A percentile compares a stretch with the other conserved stretches of the same genome.
Conservation (phyloP, 202 grass and related monocot genomes). For the Schoenoplectus tabernaemontani region DNA sequence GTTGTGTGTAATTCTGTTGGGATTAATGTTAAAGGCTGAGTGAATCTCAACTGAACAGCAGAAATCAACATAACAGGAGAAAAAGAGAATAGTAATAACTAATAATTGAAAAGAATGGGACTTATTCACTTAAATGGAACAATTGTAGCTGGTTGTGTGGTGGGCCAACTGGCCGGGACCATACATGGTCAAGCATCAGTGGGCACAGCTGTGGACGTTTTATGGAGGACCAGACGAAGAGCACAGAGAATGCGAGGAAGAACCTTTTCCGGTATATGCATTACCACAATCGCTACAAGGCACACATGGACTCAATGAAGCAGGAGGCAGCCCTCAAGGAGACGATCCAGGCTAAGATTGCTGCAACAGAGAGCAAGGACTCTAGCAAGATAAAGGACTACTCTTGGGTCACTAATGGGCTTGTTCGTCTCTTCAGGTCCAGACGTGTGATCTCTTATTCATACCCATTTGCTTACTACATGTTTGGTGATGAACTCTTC, state of each 20-base stretch:
- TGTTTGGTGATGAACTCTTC: conserved; percentile 98
- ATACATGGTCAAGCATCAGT: conserved; percentile 90
- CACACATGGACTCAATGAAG: conserved; percentile 92
- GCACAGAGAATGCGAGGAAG: conserved; percentile 61
- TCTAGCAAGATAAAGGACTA: conserved; percentile 85
- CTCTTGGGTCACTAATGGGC: conserved; percentile 87
- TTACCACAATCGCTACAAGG: conserved; percentile 99
- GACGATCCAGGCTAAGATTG: conserved; percentile 77
- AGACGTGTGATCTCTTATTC: conserved; percentile 92
- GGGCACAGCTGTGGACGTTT: conserved; percentile 90
- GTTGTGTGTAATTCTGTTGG: not conserved
- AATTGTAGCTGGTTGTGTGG: conserved; percentile 90
- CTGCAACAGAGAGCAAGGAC: conserved; percentile 86
- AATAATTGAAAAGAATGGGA: not conserved
- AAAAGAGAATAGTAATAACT: not conserved
- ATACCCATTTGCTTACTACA: conserved; percentile 96
- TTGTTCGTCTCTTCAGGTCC: conserved; percentile 87
- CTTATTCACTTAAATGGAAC: not conserved
- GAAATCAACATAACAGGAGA: not conserved
- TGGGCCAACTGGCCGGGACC: conserved; percentile 73
- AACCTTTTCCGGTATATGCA: conserved; percentile 89
- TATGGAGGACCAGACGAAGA: conserved; percentile 57
- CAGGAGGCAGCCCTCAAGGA: conserved; percentile 80
- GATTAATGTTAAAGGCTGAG: not conserved
- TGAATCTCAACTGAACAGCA: not conserved